Conservation (phyloP, 257 asterid genomes). For the Thymus quinquecostatus region DNA sequence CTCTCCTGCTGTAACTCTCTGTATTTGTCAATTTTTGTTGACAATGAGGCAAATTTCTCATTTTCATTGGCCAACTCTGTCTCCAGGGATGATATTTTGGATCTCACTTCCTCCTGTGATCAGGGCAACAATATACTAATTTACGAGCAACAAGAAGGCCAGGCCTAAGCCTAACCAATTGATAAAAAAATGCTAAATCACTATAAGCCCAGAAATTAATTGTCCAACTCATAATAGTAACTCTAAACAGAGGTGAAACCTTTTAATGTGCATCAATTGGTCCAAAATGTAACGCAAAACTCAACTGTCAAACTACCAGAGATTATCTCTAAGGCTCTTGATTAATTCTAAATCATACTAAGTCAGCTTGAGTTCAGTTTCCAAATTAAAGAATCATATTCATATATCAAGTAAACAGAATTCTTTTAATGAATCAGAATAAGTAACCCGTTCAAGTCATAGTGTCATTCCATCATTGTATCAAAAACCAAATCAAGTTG, state of each 20-base stretch:
- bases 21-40: conserved; percentile 47
- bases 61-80: conserved; percentile 51
- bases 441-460: conserved; percentile 13
- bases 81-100: conserved; percentile 63
- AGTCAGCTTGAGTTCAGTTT: conserved; percentile 16
- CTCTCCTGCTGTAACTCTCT: conserved; percentile 60
- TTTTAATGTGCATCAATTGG: conserved; percentile 2
- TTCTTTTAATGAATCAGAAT: conserved; percentile 12
- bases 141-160: conserved; percentile 26
- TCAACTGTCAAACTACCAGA: conserved; percentile 1
- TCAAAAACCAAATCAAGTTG: conserved; percentile 6
- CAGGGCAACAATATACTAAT: conserved; percentile 25
- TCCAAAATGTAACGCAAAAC: conserved; percentile 9
- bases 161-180: background rate
- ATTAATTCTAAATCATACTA: conserved; percentile 18
- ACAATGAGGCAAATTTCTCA: conserved; percentile 51
- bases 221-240: background rate
- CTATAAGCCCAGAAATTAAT: conserved; percentile 8
- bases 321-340: conserved; percentile 12
- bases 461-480: conserved; percentile 16
- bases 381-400: background rate
- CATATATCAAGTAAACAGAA: background rate
- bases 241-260: background rate
- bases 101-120: conserved; percentile 79
- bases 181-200: conserved; percentile 5